phyloP scores from a whole-genome alignment of 305 asterid genomes.

The Salvia sclarea region DNA sequence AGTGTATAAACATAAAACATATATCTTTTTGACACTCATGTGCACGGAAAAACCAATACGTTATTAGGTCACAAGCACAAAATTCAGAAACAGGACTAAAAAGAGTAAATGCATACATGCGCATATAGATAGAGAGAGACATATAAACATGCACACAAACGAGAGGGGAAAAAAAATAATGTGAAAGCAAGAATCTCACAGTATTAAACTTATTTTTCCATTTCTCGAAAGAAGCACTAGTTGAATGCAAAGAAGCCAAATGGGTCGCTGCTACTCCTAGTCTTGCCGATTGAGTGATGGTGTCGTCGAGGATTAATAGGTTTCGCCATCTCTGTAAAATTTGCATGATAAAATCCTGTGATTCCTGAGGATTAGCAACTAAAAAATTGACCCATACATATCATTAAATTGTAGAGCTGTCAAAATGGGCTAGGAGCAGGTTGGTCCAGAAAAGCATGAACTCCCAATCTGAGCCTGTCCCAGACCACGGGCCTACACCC shows the following conservation, averaged over 20 bases:
- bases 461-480: too few species aligned
- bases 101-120: not conserved
- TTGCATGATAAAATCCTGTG: slow-evolving; percentile 46
- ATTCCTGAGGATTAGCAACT: not conserved
- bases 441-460: too few species aligned
- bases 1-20: too few species aligned
- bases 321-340: slow-evolving; percentile 60
- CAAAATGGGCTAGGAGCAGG: too few species aligned
- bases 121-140: too few species aligned
- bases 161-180: not conserved
- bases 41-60: too few species aligned
- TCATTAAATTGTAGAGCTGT: too few species aligned
- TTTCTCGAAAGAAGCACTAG: slow-evolving; percentile 44
- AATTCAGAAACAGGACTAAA: not conserved
- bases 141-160: not conserved
- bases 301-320: slow-evolving; percentile 44
- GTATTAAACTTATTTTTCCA: slow-evolving; percentile 54
- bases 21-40: too few species aligned
- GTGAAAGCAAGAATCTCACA: slow-evolving; percentile 42
- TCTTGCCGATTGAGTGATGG: slow-evolving; percentile 44
- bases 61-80: too few species aligned
- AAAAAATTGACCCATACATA: not conserved
- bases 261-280: slow-evolving; percentile 31
- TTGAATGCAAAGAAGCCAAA: slow-evolving; percentile 59
- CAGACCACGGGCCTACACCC: too few species aligned